Evolutionary conservation across 176 grass and related monocot genomes (phyloP), one percentile per base, ranked within the genome.

Genomic region (Ensete ventricosum): DNA sequence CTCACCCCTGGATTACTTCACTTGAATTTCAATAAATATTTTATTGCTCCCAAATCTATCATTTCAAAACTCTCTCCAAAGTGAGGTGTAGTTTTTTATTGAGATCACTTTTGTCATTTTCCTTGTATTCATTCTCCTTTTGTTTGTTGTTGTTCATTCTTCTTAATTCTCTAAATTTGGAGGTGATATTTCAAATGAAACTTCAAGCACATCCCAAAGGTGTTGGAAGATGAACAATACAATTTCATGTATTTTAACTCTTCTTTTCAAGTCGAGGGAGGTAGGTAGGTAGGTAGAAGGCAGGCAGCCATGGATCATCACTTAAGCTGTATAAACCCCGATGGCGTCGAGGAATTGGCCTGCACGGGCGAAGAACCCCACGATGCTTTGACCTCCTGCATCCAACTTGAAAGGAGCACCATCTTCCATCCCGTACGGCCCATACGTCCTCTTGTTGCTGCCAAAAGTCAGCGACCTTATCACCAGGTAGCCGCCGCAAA

Each of bases 81-180:
- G 20, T 53, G n/a, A 20, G 53, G 53, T 81, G 69, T 9, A 81
- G 48, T 21, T 29, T 25, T 74, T 81, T 16, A 74, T n/a, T 1
- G 19, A 22, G 2, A 21, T 81, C 14, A 74, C 69, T 25, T 25
- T 53, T 59, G 14, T 9, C 26, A 26, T 13, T 34, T 34, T 2
- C 71, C 71, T 48, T 75, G 24, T 25, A 25, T 25, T 24, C 1
- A 24, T 24, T 25, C 24, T 34, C 29, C 3, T 34, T 34, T 34
- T 34, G 3, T 6, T 43, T 43, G 34, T 6, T 43, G 3, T 4
- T 43, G 34, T 6, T 3, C 27, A 29, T 29, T 29, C 2, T 29
- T 29, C 27, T 29, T 29, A 2, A 27, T 27, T 4, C 29, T 34
- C 29, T 34, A 4, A 0, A 34, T 4, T 34, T 5, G 4, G 29